These are phyloP conservation scores for Obba rivulosa DNA, from an alignment of 768 basidiomycete genomes.

Conservation along the genomic window DNA sequence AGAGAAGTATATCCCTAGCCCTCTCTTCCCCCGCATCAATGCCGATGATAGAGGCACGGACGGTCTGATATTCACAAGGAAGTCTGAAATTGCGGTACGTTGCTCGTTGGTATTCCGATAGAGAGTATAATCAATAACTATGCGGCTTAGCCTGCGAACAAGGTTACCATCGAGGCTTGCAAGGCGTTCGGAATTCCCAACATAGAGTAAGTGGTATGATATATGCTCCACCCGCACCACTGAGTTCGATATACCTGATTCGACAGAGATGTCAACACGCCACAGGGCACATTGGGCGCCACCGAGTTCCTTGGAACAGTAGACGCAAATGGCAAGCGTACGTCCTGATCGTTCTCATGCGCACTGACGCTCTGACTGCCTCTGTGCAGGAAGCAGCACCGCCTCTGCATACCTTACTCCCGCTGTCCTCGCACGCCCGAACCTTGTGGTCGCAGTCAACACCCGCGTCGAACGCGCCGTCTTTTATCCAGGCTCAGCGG, in stretches of 20 bases:
- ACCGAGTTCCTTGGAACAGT: conserved; percentile 9
- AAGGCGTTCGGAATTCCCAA: conserved; percentile 1
- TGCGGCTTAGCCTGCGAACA: conserved; percentile 7
- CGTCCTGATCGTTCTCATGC: background rate
- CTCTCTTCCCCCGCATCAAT: background rate
- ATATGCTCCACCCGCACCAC: too few relatives aligned
- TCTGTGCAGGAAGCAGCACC: conserved; percentile 20
- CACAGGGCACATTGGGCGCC: conserved; percentile 10
- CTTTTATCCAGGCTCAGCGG: conserved; percentile 11
- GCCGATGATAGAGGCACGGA: conserved; percentile 2
- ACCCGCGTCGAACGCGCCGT: conserved; percentile 14
- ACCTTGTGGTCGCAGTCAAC: conserved; percentile 18
- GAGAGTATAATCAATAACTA: background rate
- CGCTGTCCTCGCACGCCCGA: conserved; percentile 17
- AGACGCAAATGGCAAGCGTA: conserved; percentile 15
- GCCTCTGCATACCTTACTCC: conserved; percentile 22
- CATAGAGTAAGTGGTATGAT: background rate
- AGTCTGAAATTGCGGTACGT: background rate
- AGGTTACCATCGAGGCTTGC: background rate
- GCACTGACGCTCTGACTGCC: too few relatives aligned
- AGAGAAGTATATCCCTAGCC: conserved; percentile 10
- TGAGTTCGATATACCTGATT: too few relatives aligned
- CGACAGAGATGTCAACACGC: conserved; percentile 18
- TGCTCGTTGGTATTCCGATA: background rate
- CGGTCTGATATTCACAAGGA: conserved; percentile 5